These are phyloP conservation scores for Pisolithus thermaeus DNA, from an alignment of 1,284 basidiomycete species.

Conservation along the genomic window DNA sequence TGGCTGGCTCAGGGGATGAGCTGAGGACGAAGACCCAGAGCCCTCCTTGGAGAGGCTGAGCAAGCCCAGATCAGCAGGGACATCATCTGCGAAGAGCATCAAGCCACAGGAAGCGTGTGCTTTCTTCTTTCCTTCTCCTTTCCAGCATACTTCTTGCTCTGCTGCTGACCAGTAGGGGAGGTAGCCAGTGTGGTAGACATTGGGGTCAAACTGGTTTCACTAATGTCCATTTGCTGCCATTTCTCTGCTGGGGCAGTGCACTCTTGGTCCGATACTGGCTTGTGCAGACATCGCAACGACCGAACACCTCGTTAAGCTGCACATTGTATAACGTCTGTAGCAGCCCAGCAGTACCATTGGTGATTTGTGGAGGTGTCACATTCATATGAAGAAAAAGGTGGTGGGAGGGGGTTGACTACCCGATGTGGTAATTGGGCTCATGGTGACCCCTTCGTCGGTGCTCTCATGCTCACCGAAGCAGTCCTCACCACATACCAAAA, in stretches of 20 bases:
- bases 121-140: slow-evolving; percentile 20
- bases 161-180: not conserved
- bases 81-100: no score
- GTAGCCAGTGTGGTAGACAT: not conserved
- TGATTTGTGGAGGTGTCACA: not conserved
- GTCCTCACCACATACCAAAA: no score
- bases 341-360: not conserved
- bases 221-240: slow-evolving; percentile 11
- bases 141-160: slow-evolving; percentile 1
- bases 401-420: not conserved
- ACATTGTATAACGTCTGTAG: not conserved
- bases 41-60: no score
- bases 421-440: not conserved
- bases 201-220: not conserved
- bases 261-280: slow-evolving; percentile 7
- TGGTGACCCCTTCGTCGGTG: no score
- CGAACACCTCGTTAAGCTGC: not conserved
- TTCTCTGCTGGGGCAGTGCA: slow-evolving; percentile 10
- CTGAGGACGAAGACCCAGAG: no score
- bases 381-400: not conserved
- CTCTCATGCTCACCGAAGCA: no score
- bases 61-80: no score
- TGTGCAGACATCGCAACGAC: slow-evolving; percentile 4
- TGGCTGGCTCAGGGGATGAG: no score
- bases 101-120: slow-evolving; percentile 24